Evolutionary conservation across 306 rosid species (phyloP).

Genomic region (Inga oerstediana): DNA sequence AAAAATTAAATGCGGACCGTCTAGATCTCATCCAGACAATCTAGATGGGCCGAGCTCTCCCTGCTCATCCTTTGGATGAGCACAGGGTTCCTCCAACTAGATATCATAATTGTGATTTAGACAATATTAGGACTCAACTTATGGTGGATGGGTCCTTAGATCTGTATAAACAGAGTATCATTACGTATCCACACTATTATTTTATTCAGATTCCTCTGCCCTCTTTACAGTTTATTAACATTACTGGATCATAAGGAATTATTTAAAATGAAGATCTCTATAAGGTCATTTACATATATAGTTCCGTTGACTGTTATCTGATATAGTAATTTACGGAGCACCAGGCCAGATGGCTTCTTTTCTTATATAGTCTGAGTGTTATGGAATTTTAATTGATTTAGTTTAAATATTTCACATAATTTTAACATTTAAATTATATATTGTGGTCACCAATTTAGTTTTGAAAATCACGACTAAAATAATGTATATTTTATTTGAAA

Average conservation of each 20-base stretch:
- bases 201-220: background rate
- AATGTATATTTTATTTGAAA: background rate
- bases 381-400: background rate
- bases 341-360: background rate
- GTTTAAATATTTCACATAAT: background rate
- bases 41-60: too few relatives aligned
- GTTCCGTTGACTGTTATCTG: background rate
- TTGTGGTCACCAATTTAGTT: background rate
- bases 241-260: background rate
- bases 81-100: conserved; percentile 2
- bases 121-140: conserved; percentile 34
- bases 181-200: background rate
- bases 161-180: background rate
- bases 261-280: background rate
- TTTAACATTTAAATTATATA: background rate
- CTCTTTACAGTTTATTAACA: background rate
- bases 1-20: too few relatives aligned
- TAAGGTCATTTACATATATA: background rate
- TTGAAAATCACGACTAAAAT: background rate
- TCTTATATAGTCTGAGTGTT: background rate
- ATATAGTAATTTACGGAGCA: background rate
- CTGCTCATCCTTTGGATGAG: too few relatives aligned
- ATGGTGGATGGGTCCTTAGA: conserved; percentile 44
- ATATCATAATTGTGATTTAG: conserved; percentile 43
- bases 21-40: too few relatives aligned